phyloP scores from a whole-genome alignment of 139 green algal species.

The Gonium pectorale region DNA sequence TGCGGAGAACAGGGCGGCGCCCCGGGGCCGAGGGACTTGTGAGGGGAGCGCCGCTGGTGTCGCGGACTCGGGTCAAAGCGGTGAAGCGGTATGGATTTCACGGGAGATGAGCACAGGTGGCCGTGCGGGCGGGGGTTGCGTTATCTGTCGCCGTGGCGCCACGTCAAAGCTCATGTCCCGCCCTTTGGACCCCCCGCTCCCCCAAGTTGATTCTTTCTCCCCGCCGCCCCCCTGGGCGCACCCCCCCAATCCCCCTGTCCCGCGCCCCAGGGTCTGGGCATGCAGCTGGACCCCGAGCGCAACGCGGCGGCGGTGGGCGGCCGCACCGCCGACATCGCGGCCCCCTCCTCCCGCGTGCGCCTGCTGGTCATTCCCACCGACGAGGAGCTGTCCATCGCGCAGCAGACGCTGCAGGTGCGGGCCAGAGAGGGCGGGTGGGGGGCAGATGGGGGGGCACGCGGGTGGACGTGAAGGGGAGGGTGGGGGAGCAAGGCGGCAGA shows the following conservation, averaged over 20 bases:
- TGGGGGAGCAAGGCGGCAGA: background rate
- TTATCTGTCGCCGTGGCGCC: background rate
- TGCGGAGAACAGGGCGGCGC: no score
- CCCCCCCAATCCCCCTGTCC: background rate
- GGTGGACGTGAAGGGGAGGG: background rate
- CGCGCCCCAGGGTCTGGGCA: slow-evolving; percentile 67
- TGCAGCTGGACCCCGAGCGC: slow-evolving; percentile 72
- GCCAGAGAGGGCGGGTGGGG: no score
- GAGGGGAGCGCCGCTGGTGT: no score
- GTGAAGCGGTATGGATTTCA: background rate
- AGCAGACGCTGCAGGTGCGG: slow-evolving; percentile 82
- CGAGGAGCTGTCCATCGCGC: slow-evolving; percentile 91
- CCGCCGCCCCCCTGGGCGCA: background rate
- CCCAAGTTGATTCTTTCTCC: background rate
- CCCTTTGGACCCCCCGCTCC: background rate
- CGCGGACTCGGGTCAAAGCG: background rate
- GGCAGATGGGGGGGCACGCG: background rate
- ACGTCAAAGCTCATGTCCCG: background rate
- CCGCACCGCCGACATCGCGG: slow-evolving; percentile 63
- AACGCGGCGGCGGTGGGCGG: slow-evolving; percentile 70
- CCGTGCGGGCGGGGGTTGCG: background rate
- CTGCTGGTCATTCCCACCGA: slow-evolving; percentile 93
- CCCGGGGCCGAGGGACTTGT: no score
- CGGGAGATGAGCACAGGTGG: background rate
- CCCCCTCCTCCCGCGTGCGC: slow-evolving; percentile 6